phyloP scores from a whole-genome alignment of 2,329 filamentous ascomycete genomes.

The Pezicula rhizophila region DNA sequence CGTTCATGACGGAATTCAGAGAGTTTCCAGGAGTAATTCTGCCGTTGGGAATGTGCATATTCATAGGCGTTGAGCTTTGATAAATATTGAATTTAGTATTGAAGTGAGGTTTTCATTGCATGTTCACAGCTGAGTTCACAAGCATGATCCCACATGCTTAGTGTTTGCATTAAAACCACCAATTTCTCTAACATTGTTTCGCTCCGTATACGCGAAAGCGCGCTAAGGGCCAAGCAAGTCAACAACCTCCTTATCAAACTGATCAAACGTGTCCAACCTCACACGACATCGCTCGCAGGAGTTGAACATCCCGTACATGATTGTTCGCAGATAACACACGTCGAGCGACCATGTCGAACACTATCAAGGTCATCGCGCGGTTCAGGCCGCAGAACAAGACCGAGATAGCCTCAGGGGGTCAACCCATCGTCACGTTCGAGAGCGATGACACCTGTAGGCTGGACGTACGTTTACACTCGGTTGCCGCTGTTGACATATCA shows the following conservation, averaged over 20 bases:
- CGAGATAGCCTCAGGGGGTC: slow-evolving; percentile 83
- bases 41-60: slow-evolving; percentile 14
- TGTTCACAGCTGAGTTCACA: slow-evolving; percentile 2
- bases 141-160: slow-evolving; percentile 8
- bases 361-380: slow-evolving; percentile 87
- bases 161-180: neutral
- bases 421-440: slow-evolving; percentile 85
- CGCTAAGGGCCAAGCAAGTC: slow-evolving; percentile 10
- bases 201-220: neutral
- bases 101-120: neutral
- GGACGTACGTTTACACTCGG: slow-evolving; percentile 53
- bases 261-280: slow-evolving; percentile 7
- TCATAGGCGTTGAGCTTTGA: slow-evolving; percentile 7
- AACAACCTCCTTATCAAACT: slow-evolving; percentile 25
- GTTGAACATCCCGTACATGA: slow-evolving; percentile 20
- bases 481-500: slow-evolving; percentile 25
- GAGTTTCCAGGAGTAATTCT: slow-evolving; percentile 4
- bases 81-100: neutral
- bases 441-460: slow-evolving; percentile 83
- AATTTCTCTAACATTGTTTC: slow-evolving; percentile 2
- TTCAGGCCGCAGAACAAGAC: slow-evolving; percentile 96
- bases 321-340: slow-evolving; percentile 19
- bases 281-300: slow-evolving; percentile 9
- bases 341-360: slow-evolving; percentile 38
- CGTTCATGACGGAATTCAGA: slow-evolving; percentile 11